These are phyloP conservation scores for Datura wrightii DNA, from an alignment of 257 asterid genomes.

Conservation along the genomic window DNA sequence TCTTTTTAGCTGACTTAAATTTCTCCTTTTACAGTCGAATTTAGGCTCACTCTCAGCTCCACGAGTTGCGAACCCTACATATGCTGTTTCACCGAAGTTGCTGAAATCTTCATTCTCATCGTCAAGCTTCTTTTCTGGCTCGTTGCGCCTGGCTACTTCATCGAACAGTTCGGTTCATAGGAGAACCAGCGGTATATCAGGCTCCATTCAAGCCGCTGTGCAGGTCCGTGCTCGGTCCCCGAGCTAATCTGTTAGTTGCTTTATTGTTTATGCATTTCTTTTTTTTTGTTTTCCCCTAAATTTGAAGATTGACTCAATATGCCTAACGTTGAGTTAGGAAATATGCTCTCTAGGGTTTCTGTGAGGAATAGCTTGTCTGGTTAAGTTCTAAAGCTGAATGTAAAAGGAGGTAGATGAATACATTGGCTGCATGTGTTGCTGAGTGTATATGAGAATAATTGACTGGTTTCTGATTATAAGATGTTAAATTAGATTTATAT, in stretches of 20 bases:
- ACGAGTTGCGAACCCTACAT: conserved; percentile 35
- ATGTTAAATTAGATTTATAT: not conserved
- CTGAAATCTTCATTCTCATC: conserved; percentile 52
- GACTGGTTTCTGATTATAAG: not conserved
- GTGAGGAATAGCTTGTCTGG: not conserved
- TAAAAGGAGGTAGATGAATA: not conserved
- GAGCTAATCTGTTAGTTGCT: not conserved
- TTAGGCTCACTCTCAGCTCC: conserved; percentile 65
- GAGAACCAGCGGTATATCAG: conserved; percentile 37
- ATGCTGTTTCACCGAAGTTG: conserved; percentile 46
- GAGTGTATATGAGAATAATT: not conserved
- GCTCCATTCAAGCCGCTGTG: conserved; percentile 64
- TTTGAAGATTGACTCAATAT: not conserved
- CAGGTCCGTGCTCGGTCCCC: conserved; percentile 49
- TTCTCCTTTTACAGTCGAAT: conserved; percentile 55
- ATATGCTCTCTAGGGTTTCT: not conserved
- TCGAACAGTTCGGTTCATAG: conserved; percentile 37
- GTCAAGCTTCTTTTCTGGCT: conserved; percentile 54
- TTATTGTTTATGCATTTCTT: not conserved
- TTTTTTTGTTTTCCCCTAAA: no score
- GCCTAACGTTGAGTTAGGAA: not conserved
- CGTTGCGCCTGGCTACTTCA: conserved; percentile 48
- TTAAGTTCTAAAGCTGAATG: not conserved
- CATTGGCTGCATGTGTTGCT: not conserved
- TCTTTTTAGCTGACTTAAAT: not conserved